Evolutionary conservation across 2,329 filamentous ascomycete genomes (phyloP), one percentile per base, ranked within the genome.

Genomic region (Sarocladium strictum): DNA sequence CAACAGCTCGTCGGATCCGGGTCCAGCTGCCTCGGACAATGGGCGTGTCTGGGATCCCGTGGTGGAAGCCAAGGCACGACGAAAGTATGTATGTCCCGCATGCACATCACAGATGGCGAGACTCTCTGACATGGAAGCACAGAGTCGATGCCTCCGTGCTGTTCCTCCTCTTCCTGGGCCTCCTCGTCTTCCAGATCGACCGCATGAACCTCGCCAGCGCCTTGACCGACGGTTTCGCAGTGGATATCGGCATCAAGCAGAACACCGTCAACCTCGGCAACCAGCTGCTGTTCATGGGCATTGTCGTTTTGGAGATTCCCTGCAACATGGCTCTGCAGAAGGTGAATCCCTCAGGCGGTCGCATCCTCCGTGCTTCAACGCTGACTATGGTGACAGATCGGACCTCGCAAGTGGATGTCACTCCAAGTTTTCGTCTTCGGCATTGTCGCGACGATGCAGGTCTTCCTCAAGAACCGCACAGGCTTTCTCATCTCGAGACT

Each of bases 161-260:
- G 1, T 72, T 74, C 0, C 64, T 80, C 0, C 69, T 81, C 1
- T 71, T 76, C 37, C 65, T 80, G 1, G 77, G 76, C 1, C 65
- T 81, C 1, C 66, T 79, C 1, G 74, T 75, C 40, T 77, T 80
- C 57, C 76, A 79, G 60, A 63, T 80, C 0, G 77, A 80, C 56
- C 73, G 77, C 24, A 79, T 77, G 68, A 79, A 80, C 55, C 66
- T 79, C 7, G 75, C 73, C 15, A 78, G 74, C 57, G 76, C 76
- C 7, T 63, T 79, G 0, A 80, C 76, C 0, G 75, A 69, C 3
- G 74, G 73, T 0, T 76, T 79, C 45, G 72, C 73, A 1, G 62
- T 64, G 2, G 67, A 72, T 33, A 74, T 78, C 27, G 56, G 60
- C 0, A 66, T 79, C 6, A 63, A 67, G 32, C 74, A 78, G 56